A percentile compares a stretch with the other conserved stretches of the same genome.
Conservation (phyloP, 495 filamentous ascomycete species). For the Penicillium manginii region DNA sequence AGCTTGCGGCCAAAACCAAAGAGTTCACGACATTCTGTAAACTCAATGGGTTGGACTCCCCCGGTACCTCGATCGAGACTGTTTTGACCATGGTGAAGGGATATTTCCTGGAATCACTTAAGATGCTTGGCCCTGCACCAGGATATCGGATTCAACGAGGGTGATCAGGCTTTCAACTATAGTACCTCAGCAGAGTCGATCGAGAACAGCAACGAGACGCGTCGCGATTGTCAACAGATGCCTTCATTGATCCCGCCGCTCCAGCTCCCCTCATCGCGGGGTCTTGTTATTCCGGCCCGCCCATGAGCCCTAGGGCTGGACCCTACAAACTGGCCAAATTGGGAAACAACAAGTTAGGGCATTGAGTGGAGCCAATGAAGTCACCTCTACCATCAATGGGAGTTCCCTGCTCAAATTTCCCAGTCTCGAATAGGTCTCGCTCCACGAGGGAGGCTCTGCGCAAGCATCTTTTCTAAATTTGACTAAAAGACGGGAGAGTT, state of each 20-base stretch:
- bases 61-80: constrained; percentile 54
- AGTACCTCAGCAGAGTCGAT: not conserved
- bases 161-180: not conserved
- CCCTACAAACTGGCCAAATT: constrained; percentile 26
- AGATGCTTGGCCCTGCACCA: not conserved
- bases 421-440: not conserved
- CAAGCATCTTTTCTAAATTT: not conserved
- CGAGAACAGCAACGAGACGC: not conserved
- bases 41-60: constrained; percentile 64
- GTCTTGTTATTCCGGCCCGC: constrained; percentile 27
- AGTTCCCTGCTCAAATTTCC: constrained; percentile 2
- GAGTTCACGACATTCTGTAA: constrained; percentile 72
- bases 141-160: not conserved
- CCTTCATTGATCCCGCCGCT: constrained; percentile 2
- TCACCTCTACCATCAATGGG: constrained; percentile 12
- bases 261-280: constrained; percentile 38
- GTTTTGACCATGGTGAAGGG: constrained; percentile 37
- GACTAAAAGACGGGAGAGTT: not conserved
- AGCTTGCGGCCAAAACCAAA: constrained; percentile 73
- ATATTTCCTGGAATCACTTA: not conserved
- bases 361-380: constrained; percentile 28
- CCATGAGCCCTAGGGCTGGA: constrained; percentile 37
- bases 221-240: constrained; percentile 9
- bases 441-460: not conserved
- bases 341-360: constrained; percentile 26